A percentile compares a stretch with the other conserved stretches of the same genome.
These are phyloP conservation scores for Macaranga tanarius DNA, from an alignment of 441 rosid genomes.

Conservation along the genomic window DNA sequence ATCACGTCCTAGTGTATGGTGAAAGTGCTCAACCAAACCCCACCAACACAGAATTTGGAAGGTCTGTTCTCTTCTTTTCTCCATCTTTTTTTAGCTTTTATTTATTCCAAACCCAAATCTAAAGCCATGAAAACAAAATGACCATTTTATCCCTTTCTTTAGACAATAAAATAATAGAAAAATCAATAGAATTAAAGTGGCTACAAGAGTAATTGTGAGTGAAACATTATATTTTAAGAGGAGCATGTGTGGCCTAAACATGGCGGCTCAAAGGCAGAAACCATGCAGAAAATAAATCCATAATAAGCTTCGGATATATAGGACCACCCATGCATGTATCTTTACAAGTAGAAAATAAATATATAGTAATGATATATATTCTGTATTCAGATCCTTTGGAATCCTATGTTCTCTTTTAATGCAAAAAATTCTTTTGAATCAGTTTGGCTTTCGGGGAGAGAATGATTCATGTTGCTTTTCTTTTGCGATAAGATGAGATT, in stretches of 20 bases:
- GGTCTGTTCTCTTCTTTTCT: conserved; percentile 26
- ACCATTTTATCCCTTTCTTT: conserved; percentile 29
- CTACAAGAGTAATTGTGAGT: conserved; percentile 18
- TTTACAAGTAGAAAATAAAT: background rate
- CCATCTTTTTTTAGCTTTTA: conserved; percentile 27
- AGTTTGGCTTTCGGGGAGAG: conserved; percentile 40
- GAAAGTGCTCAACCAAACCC: conserved; percentile 49
- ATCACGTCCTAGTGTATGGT: conserved; percentile 26
- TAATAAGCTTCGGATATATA: background rate
- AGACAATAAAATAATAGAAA: background rate
- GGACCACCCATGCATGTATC: conserved; percentile 22
- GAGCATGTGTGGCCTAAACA: conserved; percentile 26
- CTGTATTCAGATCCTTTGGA: conserved; percentile 30
- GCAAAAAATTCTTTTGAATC: conserved; percentile 29
- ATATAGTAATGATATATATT: background rate
- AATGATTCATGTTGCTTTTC: conserved; percentile 45
- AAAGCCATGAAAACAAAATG: conserved; percentile 33
- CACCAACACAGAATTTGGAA: conserved; percentile 47
- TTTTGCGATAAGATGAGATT: conserved; percentile 49
- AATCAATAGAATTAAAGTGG: background rate
- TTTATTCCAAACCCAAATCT: conserved; percentile 51
- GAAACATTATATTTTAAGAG: conserved; percentile 13
- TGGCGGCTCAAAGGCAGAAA: conserved; percentile 19
- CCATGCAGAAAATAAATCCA: conserved; percentile 27
- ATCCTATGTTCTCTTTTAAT: conserved; percentile 44